These are phyloP conservation scores for Blumeria hordei DNA, from an alignment of 2,329 filamentous ascomycete species.

Conservation along the genomic window DNA sequence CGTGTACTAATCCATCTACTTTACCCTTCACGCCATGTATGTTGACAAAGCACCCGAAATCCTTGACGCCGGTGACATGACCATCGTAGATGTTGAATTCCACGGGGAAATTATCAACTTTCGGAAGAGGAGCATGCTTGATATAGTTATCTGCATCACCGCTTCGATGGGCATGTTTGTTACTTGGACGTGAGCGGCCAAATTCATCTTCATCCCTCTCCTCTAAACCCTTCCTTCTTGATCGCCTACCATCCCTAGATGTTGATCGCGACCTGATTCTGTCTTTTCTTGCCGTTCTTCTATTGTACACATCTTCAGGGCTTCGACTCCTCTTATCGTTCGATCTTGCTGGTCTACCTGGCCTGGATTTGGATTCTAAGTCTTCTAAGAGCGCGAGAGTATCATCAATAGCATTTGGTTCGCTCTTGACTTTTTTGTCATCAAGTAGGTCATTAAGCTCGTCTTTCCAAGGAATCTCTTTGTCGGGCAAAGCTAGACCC, in stretches of 20 bases:
- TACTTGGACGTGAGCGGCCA: slow-evolving; percentile 22
- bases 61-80: slow-evolving; percentile 73
- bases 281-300: slow-evolving; percentile 16
- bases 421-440: slow-evolving; percentile 16
- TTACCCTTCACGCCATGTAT: slow-evolving; percentile 69
- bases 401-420: slow-evolving; percentile 59
- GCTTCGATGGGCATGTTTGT: slow-evolving; percentile 18
- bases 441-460: slow-evolving; percentile 18
- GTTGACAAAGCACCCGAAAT: slow-evolving; percentile 91
- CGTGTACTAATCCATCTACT: slow-evolving; percentile 79
- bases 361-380: slow-evolving; percentile 40
- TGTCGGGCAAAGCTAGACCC: slow-evolving; percentile 69
- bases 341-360: slow-evolving; percentile 14
- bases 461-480: slow-evolving; percentile 29
- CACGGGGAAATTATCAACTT: slow-evolving; percentile 60
- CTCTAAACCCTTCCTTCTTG: slow-evolving; percentile 23
- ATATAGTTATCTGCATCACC: slow-evolving; percentile 33
- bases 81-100: slow-evolving; percentile 78
- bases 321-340: slow-evolving; percentile 29
- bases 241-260: slow-evolving; percentile 21
- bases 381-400: slow-evolving; percentile 81
- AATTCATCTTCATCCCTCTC: slow-evolving; percentile 30
- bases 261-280: slow-evolving; percentile 26
- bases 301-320: slow-evolving; percentile 19
- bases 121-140: slow-evolving; percentile 38